These are phyloP conservation scores for Fraxinus angustifolia DNA, from an alignment of 305 asterid species.

Conservation along the genomic window DNA sequence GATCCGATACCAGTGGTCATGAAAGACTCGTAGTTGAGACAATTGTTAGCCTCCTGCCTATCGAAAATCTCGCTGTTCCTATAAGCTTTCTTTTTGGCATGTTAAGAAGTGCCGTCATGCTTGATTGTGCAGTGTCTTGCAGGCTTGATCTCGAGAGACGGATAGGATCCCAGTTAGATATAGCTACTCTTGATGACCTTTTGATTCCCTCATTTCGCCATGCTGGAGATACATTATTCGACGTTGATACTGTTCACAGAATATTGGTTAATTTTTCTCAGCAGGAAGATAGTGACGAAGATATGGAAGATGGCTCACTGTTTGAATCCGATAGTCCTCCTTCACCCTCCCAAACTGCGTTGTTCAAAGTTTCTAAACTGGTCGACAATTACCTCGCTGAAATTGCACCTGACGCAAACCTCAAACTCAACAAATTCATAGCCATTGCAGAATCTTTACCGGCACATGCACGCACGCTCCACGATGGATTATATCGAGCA, in stretches of 20 bases:
- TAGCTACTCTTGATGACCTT: conserved; percentile 77
- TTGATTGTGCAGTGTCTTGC: conserved; percentile 56
- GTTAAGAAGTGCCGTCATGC: conserved; percentile 63
- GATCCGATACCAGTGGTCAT: conserved; percentile 37
- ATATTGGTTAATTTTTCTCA: conserved; percentile 75
- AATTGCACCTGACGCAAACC: conserved; percentile 81
- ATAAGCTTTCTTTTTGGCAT: conserved; percentile 65
- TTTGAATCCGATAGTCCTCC: conserved; percentile 57
- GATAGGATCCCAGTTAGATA: conserved; percentile 70
- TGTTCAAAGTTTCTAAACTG: conserved; percentile 69
- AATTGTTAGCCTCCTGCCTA: conserved; percentile 63
- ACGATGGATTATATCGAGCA: conserved; percentile 77
- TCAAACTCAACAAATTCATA: conserved; percentile 69
- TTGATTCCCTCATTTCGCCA: conserved; percentile 63
- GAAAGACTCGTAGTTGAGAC: conserved; percentile 65
- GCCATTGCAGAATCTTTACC: conserved; percentile 75
- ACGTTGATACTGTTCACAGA: conserved; percentile 72
- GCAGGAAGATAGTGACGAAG: conserved; percentile 84
- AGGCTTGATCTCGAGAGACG: conserved; percentile 85
- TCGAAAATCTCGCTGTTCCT: conserved; percentile 63
- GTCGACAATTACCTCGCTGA: conserved; percentile 76
- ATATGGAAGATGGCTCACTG: conserved; percentile 63
- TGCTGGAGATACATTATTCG: conserved; percentile 74
- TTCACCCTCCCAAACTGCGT: conserved; percentile 70
- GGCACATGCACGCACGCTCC: conserved; percentile 60